A percentile compares a stretch with the other conserved stretches of the same genome.
Evolutionary conservation across 306 rosid species (phyloP).

Genomic region (Heteromeles arbutifolia): DNA sequence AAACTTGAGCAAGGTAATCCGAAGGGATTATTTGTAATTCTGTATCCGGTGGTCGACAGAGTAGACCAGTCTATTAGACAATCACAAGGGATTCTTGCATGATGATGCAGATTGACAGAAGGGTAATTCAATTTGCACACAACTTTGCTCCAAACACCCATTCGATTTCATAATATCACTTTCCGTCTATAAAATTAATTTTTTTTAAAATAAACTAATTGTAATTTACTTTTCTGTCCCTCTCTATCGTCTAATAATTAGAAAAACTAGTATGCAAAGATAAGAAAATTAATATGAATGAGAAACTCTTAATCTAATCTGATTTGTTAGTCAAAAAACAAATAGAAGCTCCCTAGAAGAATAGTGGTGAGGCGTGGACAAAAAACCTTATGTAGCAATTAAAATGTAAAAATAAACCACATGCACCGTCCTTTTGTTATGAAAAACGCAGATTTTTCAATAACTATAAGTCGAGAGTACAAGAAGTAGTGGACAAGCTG

Average conservation of each 20-base stretch:
- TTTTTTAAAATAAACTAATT: no score
- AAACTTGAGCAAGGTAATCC: background rate
- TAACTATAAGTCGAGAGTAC: background rate
- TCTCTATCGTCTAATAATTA: background rate
- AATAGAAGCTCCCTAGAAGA: background rate
- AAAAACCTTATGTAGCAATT: background rate
- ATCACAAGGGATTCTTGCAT: no score
- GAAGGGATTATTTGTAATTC: background rate
- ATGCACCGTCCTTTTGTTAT: background rate
- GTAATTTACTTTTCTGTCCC: background rate
- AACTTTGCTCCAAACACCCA: background rate
- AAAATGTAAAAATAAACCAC: background rate
- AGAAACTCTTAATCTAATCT: background rate
- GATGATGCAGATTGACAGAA: no score
- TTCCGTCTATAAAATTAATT: background rate
- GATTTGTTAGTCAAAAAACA: background rate
- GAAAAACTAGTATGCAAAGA: background rate
- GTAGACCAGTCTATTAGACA: background rate
- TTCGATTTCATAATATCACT: background rate
- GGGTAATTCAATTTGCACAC: background rate
- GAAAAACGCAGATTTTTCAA: background rate
- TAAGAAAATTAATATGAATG: background rate
- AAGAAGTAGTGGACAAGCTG: background rate
- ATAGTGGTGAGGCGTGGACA: background rate
- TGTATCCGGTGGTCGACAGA: background rate